Conservation (phyloP, 495 filamentous ascomycete species). For the Sporormia fimetaria region DNA sequence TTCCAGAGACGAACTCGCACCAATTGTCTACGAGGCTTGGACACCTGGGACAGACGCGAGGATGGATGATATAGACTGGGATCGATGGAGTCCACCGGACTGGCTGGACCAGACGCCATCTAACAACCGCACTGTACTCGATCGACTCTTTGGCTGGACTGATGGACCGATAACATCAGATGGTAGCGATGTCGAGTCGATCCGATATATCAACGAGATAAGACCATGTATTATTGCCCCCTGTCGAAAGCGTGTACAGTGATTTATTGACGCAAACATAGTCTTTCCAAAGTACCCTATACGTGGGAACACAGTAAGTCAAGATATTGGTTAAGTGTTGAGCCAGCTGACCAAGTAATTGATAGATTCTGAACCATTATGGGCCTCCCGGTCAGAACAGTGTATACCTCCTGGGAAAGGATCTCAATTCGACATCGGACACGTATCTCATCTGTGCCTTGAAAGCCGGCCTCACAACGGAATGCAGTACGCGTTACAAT, state of each 20-base stretch:
- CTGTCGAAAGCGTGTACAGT: too few relatives aligned
- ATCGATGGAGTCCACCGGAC: too few relatives aligned
- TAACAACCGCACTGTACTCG: too few relatives aligned
- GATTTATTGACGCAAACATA: too few relatives aligned
- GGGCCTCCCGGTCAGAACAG: background rate
- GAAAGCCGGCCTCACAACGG: background rate
- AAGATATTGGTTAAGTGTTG: background rate
- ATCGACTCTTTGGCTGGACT: background rate
- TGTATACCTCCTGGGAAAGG: background rate
- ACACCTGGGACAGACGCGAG: background rate
- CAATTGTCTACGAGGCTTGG: slow-evolving; percentile 1
- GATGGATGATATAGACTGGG: too few relatives aligned
- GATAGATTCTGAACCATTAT: background rate
- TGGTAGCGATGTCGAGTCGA: too few relatives aligned
- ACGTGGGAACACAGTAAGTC: background rate
- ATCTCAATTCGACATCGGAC: background rate
- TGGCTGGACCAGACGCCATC: too few relatives aligned
- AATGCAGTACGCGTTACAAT: background rate
- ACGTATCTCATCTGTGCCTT: background rate
- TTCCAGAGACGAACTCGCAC: background rate
- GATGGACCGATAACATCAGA: background rate
- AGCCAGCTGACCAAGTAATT: background rate
- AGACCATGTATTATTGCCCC: too few relatives aligned
- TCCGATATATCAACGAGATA: too few relatives aligned
- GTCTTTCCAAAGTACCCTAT: slow-evolving; percentile 1